Base-by-base conservation (phyloP, 73 alveolate species). In the Tetrahymena borealis region DNA sequence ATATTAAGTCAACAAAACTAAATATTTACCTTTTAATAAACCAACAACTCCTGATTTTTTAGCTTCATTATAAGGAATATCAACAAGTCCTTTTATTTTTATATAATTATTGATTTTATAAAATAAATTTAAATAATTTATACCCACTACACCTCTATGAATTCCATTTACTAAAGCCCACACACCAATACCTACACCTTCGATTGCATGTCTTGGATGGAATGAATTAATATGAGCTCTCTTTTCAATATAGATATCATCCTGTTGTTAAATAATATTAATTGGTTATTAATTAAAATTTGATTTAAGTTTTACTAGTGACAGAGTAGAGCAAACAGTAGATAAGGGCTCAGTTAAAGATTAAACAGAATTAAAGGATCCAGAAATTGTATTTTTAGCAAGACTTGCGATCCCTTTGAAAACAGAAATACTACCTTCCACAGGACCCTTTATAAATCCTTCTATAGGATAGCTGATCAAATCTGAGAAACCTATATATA, bases 401-500 rank as follows among this genome's bases (percentile, higher is more conserved):
- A 98, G 91, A 7, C 98, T 94, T 39, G 98, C 98, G 18, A 99
- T 94, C 28, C 99, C 99, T 78, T 94, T 96, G 32, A 96, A 94
- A 10, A 98, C 38, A 0, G 99, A 99, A 39, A 95, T 96, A 28
- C 98, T 99, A 11, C 99, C 99, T 90, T 98, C 97, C 31, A 97
- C 90, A 11, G 99, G 98, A 4, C 99, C 99, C 31, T 94, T 79
- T 31, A 97, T 95, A 36, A 98, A 93, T 11, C 99, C 99, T 93
- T 98, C 97, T 9, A 94, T 95, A n/a, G 99, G 99, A 90, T 98
- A 96, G 93, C 96, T 96, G 95, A 98, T 96, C 91, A 98, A 96
- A 91, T 98, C 99, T 60, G 96, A 91, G 20, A 98, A 97, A n/a
- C 99, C 99, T 13, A 98, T 97, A 11, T 99, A 99, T n/a, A 98